phyloP scores from a whole-genome alignment of 805 yeast species.

The Wickerhamiella shivajii region DNA sequence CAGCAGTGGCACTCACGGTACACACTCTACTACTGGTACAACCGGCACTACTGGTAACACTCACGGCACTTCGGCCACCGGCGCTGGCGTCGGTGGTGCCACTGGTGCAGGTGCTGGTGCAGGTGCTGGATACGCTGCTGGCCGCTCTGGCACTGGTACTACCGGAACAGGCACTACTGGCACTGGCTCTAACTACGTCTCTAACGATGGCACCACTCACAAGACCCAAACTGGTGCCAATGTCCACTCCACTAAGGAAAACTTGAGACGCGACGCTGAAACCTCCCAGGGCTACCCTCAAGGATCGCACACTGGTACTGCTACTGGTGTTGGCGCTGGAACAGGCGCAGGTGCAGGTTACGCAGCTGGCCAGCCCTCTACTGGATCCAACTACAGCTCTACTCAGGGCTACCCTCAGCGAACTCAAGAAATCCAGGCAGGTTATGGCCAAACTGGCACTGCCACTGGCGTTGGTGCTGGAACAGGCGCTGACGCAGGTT shows the following conservation, averaged over 20 bases:
- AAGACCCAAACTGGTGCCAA: neutral
- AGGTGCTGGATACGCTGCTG: neutral
- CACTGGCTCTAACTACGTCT: neutral
- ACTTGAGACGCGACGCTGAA: neutral
- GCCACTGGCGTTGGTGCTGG: constrained; percentile 5
- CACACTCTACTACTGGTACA: constrained; percentile 1
- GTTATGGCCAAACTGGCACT: neutral
- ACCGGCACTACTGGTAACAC: neutral
- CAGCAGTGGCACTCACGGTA: constrained; percentile 8
- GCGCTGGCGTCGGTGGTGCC: neutral
- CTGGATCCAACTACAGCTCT: neutral
- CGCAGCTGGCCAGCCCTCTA: neutral
- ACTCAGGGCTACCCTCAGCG: no score
- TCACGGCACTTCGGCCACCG: neutral
- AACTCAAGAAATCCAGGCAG: neutral
- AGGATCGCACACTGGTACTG: neutral
- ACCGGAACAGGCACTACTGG: neutral
- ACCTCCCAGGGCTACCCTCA: neutral
- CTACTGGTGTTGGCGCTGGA: constrained; percentile 7
- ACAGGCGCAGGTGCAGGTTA: neutral
- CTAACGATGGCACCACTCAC: neutral
- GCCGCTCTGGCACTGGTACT: neutral
- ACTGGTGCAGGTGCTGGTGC: neutral
- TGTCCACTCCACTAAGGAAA: neutral
- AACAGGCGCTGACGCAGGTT: constrained; percentile 5